phyloP scores from a whole-genome alignment of 2,329 filamentous ascomycete species.

The Lecanicillium sp. region DNA sequence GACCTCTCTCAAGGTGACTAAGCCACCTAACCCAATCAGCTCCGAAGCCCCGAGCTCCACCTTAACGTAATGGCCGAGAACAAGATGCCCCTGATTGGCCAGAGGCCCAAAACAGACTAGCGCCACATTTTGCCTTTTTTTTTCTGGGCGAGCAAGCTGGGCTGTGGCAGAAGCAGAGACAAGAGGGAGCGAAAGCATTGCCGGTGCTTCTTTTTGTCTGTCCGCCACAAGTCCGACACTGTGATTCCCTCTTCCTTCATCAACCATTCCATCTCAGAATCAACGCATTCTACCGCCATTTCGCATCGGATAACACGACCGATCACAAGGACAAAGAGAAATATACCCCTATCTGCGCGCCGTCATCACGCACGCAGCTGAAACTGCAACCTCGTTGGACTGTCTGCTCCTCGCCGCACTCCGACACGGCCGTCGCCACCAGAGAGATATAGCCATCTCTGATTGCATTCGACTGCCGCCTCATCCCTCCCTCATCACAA shows the following conservation, averaged over 20 bases:
- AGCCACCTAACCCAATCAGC: conserved; percentile 8
- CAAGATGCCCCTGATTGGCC: conserved; percentile 25
- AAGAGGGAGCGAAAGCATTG: neutral
- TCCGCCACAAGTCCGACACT: conserved; percentile 9
- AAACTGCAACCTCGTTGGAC: conserved; percentile 10
- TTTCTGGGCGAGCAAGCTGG: neutral
- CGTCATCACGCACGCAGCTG: conserved; percentile 9
- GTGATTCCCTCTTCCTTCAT: neutral
- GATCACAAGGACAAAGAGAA: too few relatives aligned
- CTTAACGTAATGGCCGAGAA: conserved; percentile 19
- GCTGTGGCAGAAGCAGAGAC: conserved; percentile 4
- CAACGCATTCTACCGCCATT: neutral
- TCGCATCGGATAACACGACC: neutral
- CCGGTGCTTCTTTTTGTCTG: neutral
- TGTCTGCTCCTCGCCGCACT: conserved; percentile 14
- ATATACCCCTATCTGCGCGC: too few relatives aligned
- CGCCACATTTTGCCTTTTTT: conserved; percentile 14
- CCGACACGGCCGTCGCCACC: conserved; percentile 5
- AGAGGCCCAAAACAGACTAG: conserved; percentile 8
- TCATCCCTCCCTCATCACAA: neutral
- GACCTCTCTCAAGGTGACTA: neutral
- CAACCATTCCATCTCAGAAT: neutral
- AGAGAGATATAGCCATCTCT: conserved; percentile 3
- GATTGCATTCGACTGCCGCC: conserved; percentile 7
- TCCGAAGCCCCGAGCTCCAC: conserved; percentile 13